A percentile compares a stretch with the other conserved stretches of the same genome.
phyloP scores from a whole-genome alignment of 768 basidiomycete genomes.

The Nidula microcarpa region DNA sequence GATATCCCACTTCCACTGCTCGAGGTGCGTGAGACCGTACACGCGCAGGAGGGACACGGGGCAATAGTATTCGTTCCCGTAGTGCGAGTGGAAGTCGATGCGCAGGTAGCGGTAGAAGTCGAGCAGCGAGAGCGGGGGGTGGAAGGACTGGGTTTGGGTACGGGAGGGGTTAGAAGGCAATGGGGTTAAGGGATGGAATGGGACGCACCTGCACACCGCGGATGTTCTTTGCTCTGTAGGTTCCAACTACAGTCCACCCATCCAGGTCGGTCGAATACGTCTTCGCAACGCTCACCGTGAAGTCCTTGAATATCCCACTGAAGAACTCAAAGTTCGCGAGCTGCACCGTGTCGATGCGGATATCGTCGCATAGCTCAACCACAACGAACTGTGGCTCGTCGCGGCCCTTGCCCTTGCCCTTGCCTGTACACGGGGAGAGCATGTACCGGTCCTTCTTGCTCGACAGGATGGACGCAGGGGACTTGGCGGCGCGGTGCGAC shows the following conservation, averaged over 20 bases:
- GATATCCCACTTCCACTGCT: constrained; percentile 90
- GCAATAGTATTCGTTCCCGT: constrained; percentile 95
- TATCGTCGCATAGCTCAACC: constrained; percentile 96
- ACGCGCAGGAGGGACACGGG: constrained; percentile 90
- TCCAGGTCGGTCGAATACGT: constrained; percentile 61
- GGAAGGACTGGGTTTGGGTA: constrained; percentile 56
- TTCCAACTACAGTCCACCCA: constrained; percentile 73
- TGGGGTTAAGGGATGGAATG: neutral
- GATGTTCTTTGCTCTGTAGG: constrained; percentile 83
- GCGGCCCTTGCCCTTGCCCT: constrained; percentile 28
- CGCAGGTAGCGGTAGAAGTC: constrained; percentile 94
- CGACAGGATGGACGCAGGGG: constrained; percentile 78
- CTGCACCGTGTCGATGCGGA: constrained; percentile 93
- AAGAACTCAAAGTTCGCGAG: constrained; percentile 98
- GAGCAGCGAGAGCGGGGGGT: constrained; percentile 64
- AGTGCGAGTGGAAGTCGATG: constrained; percentile 91
- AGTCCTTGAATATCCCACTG: constrained; percentile 92
- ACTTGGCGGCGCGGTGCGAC: constrained; percentile 79
- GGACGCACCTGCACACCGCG: constrained; percentile 82
- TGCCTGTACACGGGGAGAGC: constrained; percentile 82
- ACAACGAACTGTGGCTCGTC: constrained; percentile 71
- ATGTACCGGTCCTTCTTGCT: constrained; percentile 93
- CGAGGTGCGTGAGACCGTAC: constrained; percentile 94
- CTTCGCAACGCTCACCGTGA: constrained; percentile 83
- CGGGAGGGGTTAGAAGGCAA: neutral